Evolutionary conservation across 1,284 basidiomycete species (phyloP).

Genomic region (Chiua sp.): DNA sequence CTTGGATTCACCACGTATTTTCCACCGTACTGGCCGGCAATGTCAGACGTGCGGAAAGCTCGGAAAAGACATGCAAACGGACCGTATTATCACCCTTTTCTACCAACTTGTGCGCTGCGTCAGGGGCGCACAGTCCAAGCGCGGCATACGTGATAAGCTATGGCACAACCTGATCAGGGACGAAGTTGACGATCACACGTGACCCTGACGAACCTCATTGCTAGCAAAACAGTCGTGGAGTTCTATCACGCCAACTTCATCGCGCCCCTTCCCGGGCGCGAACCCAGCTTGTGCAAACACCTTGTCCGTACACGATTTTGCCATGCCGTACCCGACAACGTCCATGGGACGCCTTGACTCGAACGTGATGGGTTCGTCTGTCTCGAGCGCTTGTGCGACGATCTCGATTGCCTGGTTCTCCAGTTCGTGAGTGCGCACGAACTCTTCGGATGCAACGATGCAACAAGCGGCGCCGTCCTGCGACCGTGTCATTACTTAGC

Average conservation of each 20-base stretch:
- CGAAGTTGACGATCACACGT: too few relatives aligned
- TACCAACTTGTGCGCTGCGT: slow-evolving; percentile 78
- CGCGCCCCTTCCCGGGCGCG: slow-evolving; percentile 62
- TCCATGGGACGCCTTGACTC: slow-evolving; percentile 73
- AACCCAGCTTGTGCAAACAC: slow-evolving; percentile 78
- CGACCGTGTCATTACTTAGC: not conserved
- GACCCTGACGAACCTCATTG: slow-evolving; percentile 52
- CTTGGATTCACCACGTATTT: slow-evolving; percentile 90
- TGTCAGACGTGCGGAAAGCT: too few relatives aligned
- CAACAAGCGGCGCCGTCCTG: slow-evolving; percentile 76
- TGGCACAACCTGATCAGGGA: not conserved
- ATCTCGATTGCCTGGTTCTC: slow-evolving; percentile 90
- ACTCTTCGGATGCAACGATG: slow-evolving; percentile 81
- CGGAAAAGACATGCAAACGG: not conserved
- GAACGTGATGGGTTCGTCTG: slow-evolving; percentile 67
- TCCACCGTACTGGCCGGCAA: slow-evolving; percentile 67
- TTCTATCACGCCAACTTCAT: slow-evolving; percentile 82
- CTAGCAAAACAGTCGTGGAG: slow-evolving; percentile 88
- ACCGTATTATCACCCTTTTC: slow-evolving; percentile 81
- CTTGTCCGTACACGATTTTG: slow-evolving; percentile 70
- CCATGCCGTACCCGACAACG: slow-evolving; percentile 78
- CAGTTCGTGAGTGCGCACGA: slow-evolving; percentile 74
- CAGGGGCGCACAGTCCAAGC: slow-evolving; percentile 70
- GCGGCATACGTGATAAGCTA: slow-evolving; percentile 82
- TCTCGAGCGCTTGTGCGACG: slow-evolving; percentile 65